phyloP scores from a whole-genome alignment of 192 early-diverging fungal species.

The Linnemannia schmuckeri region DNA sequence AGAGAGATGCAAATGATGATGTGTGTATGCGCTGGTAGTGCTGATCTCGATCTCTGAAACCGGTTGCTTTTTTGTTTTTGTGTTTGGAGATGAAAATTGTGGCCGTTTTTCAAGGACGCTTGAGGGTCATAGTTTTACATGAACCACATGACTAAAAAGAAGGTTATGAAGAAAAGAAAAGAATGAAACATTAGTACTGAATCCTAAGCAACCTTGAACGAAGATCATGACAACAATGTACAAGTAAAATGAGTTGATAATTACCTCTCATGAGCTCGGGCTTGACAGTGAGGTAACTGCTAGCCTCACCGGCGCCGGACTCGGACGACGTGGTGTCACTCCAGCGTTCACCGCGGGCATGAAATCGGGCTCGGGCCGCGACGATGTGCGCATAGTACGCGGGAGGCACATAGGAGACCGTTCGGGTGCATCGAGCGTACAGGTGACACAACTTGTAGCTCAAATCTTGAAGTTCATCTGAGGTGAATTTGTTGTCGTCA shows the following conservation, averaged over 20 bases:
- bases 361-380: conserved; percentile 88
- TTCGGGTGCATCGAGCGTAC: conserved; percentile 89
- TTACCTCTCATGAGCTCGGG: conserved; percentile 55
- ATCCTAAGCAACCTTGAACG: neutral
- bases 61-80: neutral
- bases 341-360: conserved; percentile 71
- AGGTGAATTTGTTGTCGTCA: conserved; percentile 86
- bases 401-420: conserved; percentile 88
- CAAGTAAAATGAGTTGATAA: neutral
- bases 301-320: conserved; percentile 14
- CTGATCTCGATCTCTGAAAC: too few relatives aligned
- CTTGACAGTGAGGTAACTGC: conserved; percentile 52
- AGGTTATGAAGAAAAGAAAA: neutral
- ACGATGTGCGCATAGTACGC: conserved; percentile 97
- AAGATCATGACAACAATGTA: neutral
- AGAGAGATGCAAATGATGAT: too few relatives aligned
- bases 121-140: neutral
- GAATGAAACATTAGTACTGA: neutral
- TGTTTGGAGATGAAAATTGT: neutral
- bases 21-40: too few relatives aligned
- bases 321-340: conserved; percentile 52
- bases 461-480: conserved; percentile 86
- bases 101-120: neutral
- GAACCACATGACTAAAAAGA: conserved; percentile 1
- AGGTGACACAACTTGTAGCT: conserved; percentile 93